Evolutionary conservation across 1,139 yeast genomes (phyloP), one percentile per base, ranked within the genome.

Genomic region (Diutina catenulata): DNA sequence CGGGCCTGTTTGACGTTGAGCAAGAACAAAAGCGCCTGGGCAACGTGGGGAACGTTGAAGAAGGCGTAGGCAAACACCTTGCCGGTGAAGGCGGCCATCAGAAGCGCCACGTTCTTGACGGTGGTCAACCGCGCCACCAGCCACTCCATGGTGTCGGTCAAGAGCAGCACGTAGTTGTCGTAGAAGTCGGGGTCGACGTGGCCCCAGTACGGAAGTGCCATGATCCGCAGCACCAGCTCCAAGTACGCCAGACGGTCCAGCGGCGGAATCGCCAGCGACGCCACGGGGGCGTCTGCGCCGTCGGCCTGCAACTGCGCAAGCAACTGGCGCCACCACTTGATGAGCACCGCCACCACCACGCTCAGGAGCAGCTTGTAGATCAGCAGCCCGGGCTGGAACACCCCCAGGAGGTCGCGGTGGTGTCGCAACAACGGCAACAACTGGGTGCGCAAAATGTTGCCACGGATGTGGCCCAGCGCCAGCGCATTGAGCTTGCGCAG

Each of bases 61-160:
- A 70, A 83, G 11, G 77, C 60, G 49, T 74, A 73, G 1, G 93
- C 88, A 53, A 84, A 73, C 1, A 80, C 71, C 50, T 84, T 83
- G 9, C 94, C 94, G n/a, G 79, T 65, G 50, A 83, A 82, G 2
- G 93, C 93, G 20, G 78, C 69, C 14, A 76, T 56, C 4, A 81
- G 64, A 8, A 78, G 56, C 1, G 88, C 68, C 6, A 79, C 59
- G 7, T 65, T 65, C 51, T 80, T 80, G 37, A 72, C 49, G 33
- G 69, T 61, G 13, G 79, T 61, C 47, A 66, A 52, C 41, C 72
- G 68, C 36, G 60, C 57, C 16, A 80, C 64, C 38, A 78, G 68
- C 47, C 66, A 72, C 36, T 69, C 74, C 41, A 81, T 57, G 0
- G 94, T 81, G 26, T 64, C 60, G 4, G 64, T 54, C 31, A 83